phyloP scores from a whole-genome alignment of 2,329 filamentous ascomycete species.

The Penicillium sp. region DNA sequence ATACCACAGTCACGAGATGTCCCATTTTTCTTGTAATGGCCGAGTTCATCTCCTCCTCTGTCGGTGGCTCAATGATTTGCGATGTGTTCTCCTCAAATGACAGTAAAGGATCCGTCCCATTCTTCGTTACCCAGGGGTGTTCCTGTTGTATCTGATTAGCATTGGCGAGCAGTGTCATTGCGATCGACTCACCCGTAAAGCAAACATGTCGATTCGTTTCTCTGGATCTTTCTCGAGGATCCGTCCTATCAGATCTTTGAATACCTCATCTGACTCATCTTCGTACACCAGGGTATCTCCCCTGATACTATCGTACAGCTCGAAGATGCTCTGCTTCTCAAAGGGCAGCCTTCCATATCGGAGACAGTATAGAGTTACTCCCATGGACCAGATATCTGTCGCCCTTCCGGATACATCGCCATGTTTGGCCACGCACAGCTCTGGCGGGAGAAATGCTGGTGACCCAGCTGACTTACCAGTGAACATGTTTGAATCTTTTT shows the following conservation, averaged over 20 bases:
- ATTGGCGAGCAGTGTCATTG: background rate
- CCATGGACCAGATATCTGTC: slow-evolving; percentile 98
- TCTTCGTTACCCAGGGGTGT: slow-evolving; percentile 85
- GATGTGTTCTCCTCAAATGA: slow-evolving; percentile 78
- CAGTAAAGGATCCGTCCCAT: slow-evolving; percentile 67
- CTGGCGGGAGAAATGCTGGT: slow-evolving; percentile 86
- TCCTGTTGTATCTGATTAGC: slow-evolving; percentile 45
- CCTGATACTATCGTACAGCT: slow-evolving; percentile 82
- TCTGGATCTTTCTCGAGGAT: slow-evolving; percentile 77
- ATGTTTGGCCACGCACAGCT: slow-evolving; percentile 78
- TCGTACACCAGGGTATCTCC: slow-evolving; percentile 57
- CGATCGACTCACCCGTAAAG: slow-evolving; percentile 62
- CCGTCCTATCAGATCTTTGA: slow-evolving; percentile 63
- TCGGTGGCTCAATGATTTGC: slow-evolving; percentile 70
- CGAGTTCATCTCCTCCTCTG: slow-evolving; percentile 78
- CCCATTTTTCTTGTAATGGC: slow-evolving; percentile 87
- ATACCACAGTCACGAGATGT: slow-evolving; percentile 70
- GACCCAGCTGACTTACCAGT: slow-evolving; percentile 90
- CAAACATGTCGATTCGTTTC: slow-evolving; percentile 72
- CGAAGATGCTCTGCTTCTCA: slow-evolving; percentile 65
- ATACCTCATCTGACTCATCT: slow-evolving; percentile 55
- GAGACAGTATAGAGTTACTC: slow-evolving; percentile 84
- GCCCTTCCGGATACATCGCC: slow-evolving; percentile 80
- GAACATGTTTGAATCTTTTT: slow-evolving; percentile 76
- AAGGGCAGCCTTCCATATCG: slow-evolving; percentile 85